Percentiles rank a stretch among this genome's conserved stretches.
Conservation (phyloP, 148 eudicot species). For the Nepenthes mirabilis region DNA sequence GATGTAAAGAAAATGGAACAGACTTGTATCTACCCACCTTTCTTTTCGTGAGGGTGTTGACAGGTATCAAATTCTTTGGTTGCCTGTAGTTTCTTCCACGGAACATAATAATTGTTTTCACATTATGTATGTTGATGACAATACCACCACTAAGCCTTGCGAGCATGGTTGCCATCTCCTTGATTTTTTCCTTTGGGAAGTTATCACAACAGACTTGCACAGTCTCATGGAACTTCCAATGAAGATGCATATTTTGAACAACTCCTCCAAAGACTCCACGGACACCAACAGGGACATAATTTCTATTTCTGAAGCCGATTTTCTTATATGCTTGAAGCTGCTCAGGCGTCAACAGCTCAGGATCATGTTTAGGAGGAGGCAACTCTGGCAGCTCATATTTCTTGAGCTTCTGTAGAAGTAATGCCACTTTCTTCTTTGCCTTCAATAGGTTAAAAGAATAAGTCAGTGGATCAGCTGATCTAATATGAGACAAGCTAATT, state of each 20-base stretch:
- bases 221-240: slow-evolving; percentile 99
- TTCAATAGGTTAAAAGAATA: slow-evolving; percentile 17
- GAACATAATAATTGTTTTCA: slow-evolving; percentile 93
- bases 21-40: slow-evolving; percentile 35
- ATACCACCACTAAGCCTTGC: slow-evolving; percentile 96
- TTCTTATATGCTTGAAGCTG: slow-evolving; percentile 90
- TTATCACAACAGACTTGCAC: slow-evolving; percentile 99
- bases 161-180: slow-evolving; percentile 92
- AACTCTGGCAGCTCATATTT: slow-evolving; percentile 95
- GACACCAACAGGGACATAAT: slow-evolving; percentile 90
- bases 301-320: slow-evolving; percentile 88
- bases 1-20: not conserved
- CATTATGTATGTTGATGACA: slow-evolving; percentile 86
- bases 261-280: slow-evolving; percentile 99
- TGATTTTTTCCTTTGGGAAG: slow-evolving; percentile 92
- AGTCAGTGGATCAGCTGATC: not conserved
- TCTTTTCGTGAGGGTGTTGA: slow-evolving; percentile 92
- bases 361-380: slow-evolving; percentile 89
- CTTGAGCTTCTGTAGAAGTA: slow-evolving; percentile 92
- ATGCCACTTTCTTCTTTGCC: slow-evolving; percentile 98
- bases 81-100: slow-evolving; percentile 96
- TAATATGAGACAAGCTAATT: not conserved
- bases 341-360: slow-evolving; percentile 82
- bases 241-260: slow-evolving; percentile 98
- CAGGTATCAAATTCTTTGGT: slow-evolving; percentile 87